Base-by-base conservation (phyloP, 2,329 filamentous ascomycete genomes). In the Akanthomyces lecanii region DNA sequence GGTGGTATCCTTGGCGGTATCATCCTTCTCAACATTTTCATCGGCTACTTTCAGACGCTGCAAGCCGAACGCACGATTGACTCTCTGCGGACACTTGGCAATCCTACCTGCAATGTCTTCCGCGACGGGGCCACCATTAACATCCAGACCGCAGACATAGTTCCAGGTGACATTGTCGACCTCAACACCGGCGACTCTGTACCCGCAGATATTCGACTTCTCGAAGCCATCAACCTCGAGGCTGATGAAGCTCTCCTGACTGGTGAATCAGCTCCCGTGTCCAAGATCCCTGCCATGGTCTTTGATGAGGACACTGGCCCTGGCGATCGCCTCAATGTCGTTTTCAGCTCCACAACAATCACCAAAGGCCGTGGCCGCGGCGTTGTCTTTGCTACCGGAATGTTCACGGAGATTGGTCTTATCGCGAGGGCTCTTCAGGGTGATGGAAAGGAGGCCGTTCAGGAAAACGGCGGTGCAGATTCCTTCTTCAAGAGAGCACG, bases 241-340 rank as follows among this genome's bases (percentile, higher is more conserved):
- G 86, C 83, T 63, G 86, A 90, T 64, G 84, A 87, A 69, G 82
- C 83, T 8, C 76, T 85, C 48, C 78, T 87, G 33, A 87, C 85
- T 25, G 85, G 85, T 58, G 85, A 87, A 72, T 84, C 84, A 16
- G 74, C 84, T 2, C 84, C 84, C 25, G 81, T 83, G 3, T 75
- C 74, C 67, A 82, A 87, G 72, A 72, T 79, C 62, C 71, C 79
- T 3, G 71, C 76, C 11, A 70, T 73, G 38, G 76, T 79, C 33
- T 77, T 79, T 53, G 68, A 71, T 54, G 68, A 69, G 10, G 69
- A 72, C 40, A 77, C 70, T 3, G 71, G 71, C 11, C 69, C 72
- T 11, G 84, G 83, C 47, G 84, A 87, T 67, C 78, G 83, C 8
- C 76, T 82, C 59, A 85, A 86, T 67, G 79, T 85, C 64, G 82